A percentile compares a stretch with the other conserved stretches of the same genome.
Conservation (phyloP, 2,329 filamentous ascomycete genomes). For the Diaporthe sp. region DNA sequence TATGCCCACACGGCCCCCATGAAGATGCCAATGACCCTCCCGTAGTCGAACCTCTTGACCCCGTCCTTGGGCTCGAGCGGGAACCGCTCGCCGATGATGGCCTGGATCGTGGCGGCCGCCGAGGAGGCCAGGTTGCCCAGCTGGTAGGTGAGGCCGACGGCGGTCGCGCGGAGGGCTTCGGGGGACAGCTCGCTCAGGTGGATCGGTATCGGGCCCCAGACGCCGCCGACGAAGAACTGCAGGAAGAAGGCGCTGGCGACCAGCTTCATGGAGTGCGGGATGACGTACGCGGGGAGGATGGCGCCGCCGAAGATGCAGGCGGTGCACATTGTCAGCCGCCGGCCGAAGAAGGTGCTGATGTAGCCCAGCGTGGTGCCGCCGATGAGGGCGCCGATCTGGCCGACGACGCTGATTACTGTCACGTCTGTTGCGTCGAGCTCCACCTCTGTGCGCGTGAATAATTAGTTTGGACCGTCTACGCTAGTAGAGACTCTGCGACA, state of each 20-base stretch:
- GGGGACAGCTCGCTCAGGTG: slow-evolving; percentile 84
- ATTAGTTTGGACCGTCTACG: slow-evolving; percentile 67
- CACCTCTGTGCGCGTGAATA: slow-evolving; percentile 63
- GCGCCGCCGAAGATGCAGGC: slow-evolving; percentile 78
- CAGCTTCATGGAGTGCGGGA: slow-evolving; percentile 71
- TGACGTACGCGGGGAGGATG: slow-evolving; percentile 86
- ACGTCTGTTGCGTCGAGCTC: slow-evolving; percentile 66
- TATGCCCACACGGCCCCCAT: slow-evolving; percentile 85
- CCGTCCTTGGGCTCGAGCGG: slow-evolving; percentile 72
- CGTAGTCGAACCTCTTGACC: slow-evolving; percentile 76
- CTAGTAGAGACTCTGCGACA: too few species aligned
- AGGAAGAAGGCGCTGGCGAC: slow-evolving; percentile 88
- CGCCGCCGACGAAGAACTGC: slow-evolving; percentile 83
- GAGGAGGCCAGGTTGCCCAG: slow-evolving; percentile 82
- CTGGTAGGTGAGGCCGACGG: slow-evolving; percentile 81
- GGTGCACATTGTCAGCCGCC: slow-evolving; percentile 76
- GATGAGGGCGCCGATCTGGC: slow-evolving; percentile 77
- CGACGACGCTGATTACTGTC: slow-evolving; percentile 79
- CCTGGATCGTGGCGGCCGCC: slow-evolving; percentile 80
- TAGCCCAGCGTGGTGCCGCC: slow-evolving; percentile 78
- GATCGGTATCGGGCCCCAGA: slow-evolving; percentile 81
- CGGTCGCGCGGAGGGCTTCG: slow-evolving; percentile 79
- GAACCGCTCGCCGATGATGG: slow-evolving; percentile 80
- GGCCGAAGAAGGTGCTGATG: slow-evolving; percentile 77
- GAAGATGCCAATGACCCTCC: slow-evolving; percentile 89